Conservation (phyloP, 2,329 filamentous ascomycete genomes). For the Fusarium penzigii region DNA sequence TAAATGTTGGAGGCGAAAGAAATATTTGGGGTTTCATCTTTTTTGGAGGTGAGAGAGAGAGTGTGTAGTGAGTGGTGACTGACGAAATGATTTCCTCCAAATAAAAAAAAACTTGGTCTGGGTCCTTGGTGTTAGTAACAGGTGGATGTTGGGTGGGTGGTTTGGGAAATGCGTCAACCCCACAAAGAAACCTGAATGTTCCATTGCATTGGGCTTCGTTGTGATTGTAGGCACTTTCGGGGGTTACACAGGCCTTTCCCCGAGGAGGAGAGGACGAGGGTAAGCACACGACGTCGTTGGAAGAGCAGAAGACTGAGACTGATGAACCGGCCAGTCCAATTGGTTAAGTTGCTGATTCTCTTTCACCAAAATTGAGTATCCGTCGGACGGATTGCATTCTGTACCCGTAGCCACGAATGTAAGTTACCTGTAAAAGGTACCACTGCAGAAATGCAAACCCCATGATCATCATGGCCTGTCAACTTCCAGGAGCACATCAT, state of each 20-base stretch:
- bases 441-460: too few species aligned
- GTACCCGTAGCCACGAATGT: too few species aligned
- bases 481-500: too few species aligned
- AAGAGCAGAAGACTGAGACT: background rate
- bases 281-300: background rate
- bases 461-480: too few species aligned
- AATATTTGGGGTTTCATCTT: too few species aligned
- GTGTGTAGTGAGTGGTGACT: background rate
- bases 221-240: background rate
- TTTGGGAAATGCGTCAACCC: background rate
- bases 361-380: too few species aligned
- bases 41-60: too few species aligned
- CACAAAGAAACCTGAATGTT: background rate
- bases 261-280: background rate
- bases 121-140: background rate
- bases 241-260: background rate
- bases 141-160: background rate
- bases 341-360: too few species aligned
- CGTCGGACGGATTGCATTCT: too few species aligned
- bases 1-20: too few species aligned
- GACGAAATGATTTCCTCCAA: background rate
- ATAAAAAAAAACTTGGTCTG: background rate
- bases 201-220: background rate
- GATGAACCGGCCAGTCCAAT: background rate
- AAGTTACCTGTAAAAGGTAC: too few species aligned